phyloP scores from a whole-genome alignment of 345 rosid species.

The Bruguiera parviflora region DNA sequence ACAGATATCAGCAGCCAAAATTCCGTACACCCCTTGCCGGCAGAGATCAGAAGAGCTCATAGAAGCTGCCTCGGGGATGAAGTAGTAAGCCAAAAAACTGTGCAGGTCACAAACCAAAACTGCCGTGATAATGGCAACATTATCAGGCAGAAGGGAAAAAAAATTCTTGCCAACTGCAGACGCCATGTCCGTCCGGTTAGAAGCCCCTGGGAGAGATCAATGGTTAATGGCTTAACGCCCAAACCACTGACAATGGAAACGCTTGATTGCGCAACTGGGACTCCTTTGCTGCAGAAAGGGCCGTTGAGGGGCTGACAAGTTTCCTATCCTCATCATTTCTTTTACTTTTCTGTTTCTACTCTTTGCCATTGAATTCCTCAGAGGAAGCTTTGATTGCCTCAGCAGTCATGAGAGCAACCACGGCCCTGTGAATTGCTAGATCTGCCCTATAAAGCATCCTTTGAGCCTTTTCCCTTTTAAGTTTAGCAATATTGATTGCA shows the following conservation, averaged over 20 bases:
- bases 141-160: conserved; percentile 16
- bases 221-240: background rate
- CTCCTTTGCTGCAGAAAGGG: conserved; percentile 7
- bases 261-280: conserved; percentile 5
- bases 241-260: conserved; percentile 9
- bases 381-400: conserved; percentile 72
- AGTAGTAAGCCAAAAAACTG: conserved; percentile 16
- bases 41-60: conserved; percentile 22
- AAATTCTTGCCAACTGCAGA: conserved; percentile 17
- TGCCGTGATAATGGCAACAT: conserved; percentile 14
- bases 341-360: conserved; percentile 24
- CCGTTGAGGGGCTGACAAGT: conserved; percentile 12
- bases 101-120: conserved; percentile 13
- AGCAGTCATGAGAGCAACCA: conserved; percentile 77
- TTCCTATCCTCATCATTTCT: conserved; percentile 20
- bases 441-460: conserved; percentile 75
- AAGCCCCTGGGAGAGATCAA: conserved; percentile 2
- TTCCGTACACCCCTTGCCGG: conserved; percentile 35
- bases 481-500: conserved; percentile 59
- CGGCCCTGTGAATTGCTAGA: conserved; percentile 86
- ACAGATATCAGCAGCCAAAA: conserved; percentile 46
- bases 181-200: conserved; percentile 10
- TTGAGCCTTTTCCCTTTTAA: conserved; percentile 80
- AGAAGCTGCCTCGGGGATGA: conserved; percentile 26
- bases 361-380: conserved; percentile 41